Evolutionary conservation across 768 basidiomycete genomes (phyloP), one percentile per base, ranked within the genome.

Genomic region (Coprinellus micaceus): DNA sequence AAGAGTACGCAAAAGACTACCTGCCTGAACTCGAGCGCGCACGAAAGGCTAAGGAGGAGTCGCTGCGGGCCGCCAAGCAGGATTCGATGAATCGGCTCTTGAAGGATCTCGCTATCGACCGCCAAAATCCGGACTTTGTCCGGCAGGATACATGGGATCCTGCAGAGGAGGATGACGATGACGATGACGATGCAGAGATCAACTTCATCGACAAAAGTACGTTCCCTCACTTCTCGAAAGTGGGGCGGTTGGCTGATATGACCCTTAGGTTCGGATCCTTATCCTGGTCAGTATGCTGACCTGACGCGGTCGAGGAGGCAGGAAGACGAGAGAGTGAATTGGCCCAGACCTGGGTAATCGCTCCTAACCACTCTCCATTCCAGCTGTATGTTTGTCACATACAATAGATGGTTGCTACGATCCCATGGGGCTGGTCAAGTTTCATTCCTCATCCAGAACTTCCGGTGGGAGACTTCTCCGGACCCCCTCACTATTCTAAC

Each of bases 1-100:
- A 84, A 54, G 94, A 95, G 71, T 99, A 97, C 71, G 86, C 91
- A 70, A 86, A 77, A 58, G 92, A 94, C 53, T 99, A 98, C 68
- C 80, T 94, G 30, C 94, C 95, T 0, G 95, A 98, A 66, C 80
- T 98, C 4, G 80, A 86, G 43, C 82, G 85, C 30, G 83, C 93
- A 17, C 82, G 82, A 15, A 78, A 77, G 7, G 74, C 77, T 3
- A 81, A 86, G 26, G 86, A 90, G 53, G 77, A 83, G 62, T 78
- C 82, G 0, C 75, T 91, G 9, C 77, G 82, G 52, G 82, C 80
- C 39, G 75, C 76, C 43, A 92, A 93, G 66, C 77, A 84, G 24
- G 92, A 93, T 54, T 91, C 88, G 0, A 77, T 95, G 74, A 80
- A 78, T 61, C 77, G 88, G 44, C 69, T 94, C 58, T 85, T 95